These are phyloP conservation scores for Boechera retrofracta DNA, from an alignment of 345 rosid species.

Conservation along the genomic window DNA sequence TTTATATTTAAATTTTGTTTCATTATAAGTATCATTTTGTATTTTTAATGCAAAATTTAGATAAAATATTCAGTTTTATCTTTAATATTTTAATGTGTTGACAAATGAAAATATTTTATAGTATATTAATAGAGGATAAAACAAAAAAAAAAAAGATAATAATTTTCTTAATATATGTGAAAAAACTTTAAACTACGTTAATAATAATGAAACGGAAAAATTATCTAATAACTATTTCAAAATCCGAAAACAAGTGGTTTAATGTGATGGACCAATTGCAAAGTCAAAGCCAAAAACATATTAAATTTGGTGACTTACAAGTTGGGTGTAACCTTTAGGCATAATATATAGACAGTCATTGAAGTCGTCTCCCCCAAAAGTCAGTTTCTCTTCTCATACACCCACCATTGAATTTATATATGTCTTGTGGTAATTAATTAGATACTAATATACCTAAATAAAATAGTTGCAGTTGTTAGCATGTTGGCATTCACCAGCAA, in stretches of 20 bases:
- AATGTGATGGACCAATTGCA: not conserved
- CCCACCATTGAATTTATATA: conserved; percentile 7
- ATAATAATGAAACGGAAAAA: no score
- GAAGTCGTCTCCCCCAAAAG: conserved; percentile 34
- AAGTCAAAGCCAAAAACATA: conserved; percentile 28
- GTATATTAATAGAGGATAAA: no score
- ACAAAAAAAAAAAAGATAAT: no score
- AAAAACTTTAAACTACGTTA: no score
- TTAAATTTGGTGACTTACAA: conserved; percentile 1
- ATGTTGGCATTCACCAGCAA: conserved; percentile 35
- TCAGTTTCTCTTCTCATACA: conserved; percentile 22
- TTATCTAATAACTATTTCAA: not conserved
- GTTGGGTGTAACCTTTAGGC: conserved; percentile 10
- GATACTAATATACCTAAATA: not conserved
- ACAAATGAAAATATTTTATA: no score
- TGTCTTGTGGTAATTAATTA: conserved; percentile 17
- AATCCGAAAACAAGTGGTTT: conserved; percentile 8
- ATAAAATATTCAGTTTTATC: no score
- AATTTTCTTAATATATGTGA: no score
- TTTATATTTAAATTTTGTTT: no score
- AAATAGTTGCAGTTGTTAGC: conserved; percentile 36
- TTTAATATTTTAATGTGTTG: no score
- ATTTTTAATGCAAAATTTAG: no score
- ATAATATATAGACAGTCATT: conserved; percentile 17
- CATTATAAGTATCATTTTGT: no score